phyloP scores from a whole-genome alignment of 2,329 filamentous ascomycete genomes.

The Massarina eburnea region DNA sequence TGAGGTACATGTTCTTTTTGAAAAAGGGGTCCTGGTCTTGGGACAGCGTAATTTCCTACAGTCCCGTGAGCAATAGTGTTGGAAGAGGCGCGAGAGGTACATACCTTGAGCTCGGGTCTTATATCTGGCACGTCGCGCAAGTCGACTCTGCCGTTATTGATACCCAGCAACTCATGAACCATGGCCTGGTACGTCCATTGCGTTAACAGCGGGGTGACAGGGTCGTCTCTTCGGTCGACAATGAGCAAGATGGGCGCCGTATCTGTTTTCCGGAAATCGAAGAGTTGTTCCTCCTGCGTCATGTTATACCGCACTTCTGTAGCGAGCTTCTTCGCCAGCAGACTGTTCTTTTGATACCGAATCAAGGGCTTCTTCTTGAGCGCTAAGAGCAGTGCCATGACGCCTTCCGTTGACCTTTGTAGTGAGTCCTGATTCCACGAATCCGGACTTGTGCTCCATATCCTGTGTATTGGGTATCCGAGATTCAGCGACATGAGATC shows the following conservation, averaged over 20 bases:
- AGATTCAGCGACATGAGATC: slow-evolving; percentile 85
- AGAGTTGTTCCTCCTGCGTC: slow-evolving; percentile 92
- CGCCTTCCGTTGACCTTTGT: slow-evolving; percentile 81
- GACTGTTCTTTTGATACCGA: slow-evolving; percentile 87
- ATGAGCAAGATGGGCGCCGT: slow-evolving; percentile 91
- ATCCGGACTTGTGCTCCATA: slow-evolving; percentile 83
- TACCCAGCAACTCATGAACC: slow-evolving; percentile 94
- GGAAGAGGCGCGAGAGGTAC: not conserved
- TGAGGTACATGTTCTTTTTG: slow-evolving; percentile 98
- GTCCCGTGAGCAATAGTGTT: not conserved
- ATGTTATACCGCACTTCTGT: slow-evolving; percentile 91
- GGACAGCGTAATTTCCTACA: slow-evolving; percentile 84
- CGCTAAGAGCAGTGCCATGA: slow-evolving; percentile 80
- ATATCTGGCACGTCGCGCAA: slow-evolving; percentile 82
- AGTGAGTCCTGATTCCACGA: slow-evolving; percentile 89
- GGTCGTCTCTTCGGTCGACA: slow-evolving; percentile 88
- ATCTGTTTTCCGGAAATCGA: slow-evolving; percentile 93
- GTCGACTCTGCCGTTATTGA: slow-evolving; percentile 92
- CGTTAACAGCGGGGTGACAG: slow-evolving; percentile 88
- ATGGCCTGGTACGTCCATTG: slow-evolving; percentile 99
- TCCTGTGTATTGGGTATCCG: slow-evolving; percentile 68
- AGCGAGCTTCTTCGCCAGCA: slow-evolving; percentile 87
- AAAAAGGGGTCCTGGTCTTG: slow-evolving; percentile 99
- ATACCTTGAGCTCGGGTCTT: slow-evolving; percentile 72
- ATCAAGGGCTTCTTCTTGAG: slow-evolving; percentile 97